These are phyloP conservation scores for Cichorium intybus DNA, from an alignment of 140 eudicot species.

Conservation along the genomic window DNA sequence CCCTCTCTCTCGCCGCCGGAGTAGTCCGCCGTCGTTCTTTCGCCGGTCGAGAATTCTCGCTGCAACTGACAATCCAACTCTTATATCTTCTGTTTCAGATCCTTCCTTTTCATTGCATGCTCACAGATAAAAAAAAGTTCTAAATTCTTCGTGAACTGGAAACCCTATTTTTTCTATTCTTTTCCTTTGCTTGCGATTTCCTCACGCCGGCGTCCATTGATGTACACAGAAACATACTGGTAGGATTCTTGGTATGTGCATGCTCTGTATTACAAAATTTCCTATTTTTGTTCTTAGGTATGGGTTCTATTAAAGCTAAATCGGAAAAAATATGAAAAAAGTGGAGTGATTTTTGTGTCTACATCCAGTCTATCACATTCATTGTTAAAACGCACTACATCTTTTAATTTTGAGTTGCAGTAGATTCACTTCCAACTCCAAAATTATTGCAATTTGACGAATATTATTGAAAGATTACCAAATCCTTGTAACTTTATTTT, in stretches of 20 bases:
- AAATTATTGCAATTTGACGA: neutral
- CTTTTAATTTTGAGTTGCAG: neutral
- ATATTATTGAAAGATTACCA: neutral
- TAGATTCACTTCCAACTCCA: conserved; percentile 9
- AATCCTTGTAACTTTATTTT: neutral
- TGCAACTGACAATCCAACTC: conserved; percentile 2
- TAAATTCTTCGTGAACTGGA: neutral
- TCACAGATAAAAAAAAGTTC: neutral
- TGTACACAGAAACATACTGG: neutral
- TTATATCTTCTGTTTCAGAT: neutral
- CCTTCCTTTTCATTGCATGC: conserved; percentile 9
- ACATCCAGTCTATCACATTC: neutral
- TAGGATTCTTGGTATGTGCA: conserved; percentile 1
- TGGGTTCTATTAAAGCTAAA: neutral
- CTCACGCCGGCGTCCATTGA: neutral
- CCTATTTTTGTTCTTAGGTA: neutral
- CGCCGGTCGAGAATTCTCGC: neutral
- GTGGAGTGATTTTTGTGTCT: conserved; percentile 1
- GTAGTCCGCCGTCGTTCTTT: conserved; percentile 12
- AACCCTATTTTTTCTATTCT: conserved; percentile 21
- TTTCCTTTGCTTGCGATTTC: neutral
- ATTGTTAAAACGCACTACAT: neutral
- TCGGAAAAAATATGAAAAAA: neutral
- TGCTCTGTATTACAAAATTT: neutral
- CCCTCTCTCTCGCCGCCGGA: neutral